Evolutionary conservation across 148 eudicot genomes (phyloP), one percentile per base, ranked within the genome.

Genomic region (Simmondsia chinensis): DNA sequence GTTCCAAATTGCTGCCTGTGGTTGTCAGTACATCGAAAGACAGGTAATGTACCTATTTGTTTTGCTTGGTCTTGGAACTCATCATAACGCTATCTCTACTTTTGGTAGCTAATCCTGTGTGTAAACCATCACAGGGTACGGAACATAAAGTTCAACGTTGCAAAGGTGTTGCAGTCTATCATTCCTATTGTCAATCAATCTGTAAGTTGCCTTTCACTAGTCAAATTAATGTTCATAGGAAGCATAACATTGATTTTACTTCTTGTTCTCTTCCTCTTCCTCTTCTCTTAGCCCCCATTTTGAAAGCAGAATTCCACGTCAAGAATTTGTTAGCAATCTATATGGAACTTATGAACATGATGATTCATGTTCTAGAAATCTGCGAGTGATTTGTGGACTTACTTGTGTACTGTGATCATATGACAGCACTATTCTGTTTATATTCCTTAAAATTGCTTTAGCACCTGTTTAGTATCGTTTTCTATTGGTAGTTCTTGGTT

Each of bases 81-180:
- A 3, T 11, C 50, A 34, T 33, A 19, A n/a, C 19, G 25, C 8
- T 50, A 1, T 28, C 8, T 22, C 31, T 9, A 30, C 1, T 22
- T 29, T 9, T 20, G 15, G 32, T 50, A 37, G 16, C 54, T 53
- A 39, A 46, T 29, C 25, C 31, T 47, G 33, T n/a, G 33, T 36
- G 34, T 28, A 16, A 9, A 35, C 48, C 20, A 9, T 10, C 20
- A 27, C 86, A 91, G 99, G 64, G 95, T 85, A 28, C 83, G 94
- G 20, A 91, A 82, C 70, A 82, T 85, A 32, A 85, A 79, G 66
- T 85, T 85, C 42, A 85, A 85, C 52, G 97, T 85, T 50, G 97
- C 97, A 1, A 91, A 91, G 79, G 94, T 85, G 41, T 59, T 85
- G 65, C 89, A 91, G 52, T 82, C 83, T 16, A 64, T 85, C 50